Conservation (phyloP, 805 yeast species). For the Candida lessepsii region DNA sequence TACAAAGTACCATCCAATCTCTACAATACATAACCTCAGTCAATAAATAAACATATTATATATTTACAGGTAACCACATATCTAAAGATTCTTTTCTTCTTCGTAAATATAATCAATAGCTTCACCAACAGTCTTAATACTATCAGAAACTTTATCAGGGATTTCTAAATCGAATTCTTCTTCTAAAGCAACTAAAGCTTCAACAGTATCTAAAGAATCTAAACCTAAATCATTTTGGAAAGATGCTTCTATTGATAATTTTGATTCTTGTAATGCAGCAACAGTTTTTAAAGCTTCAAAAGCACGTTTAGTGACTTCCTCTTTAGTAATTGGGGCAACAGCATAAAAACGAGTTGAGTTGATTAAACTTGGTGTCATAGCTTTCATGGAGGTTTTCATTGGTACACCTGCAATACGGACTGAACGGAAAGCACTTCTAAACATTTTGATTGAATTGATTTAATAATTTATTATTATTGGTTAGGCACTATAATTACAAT, state of each 20-base stretch:
- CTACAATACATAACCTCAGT: no score
- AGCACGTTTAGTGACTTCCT: constrained; percentile 81
- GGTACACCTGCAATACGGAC: constrained; percentile 16
- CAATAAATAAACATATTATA: constrained; percentile 5
- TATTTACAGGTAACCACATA: constrained; percentile 3
- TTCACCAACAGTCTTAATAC: constrained; percentile 89
- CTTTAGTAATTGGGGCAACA: constrained; percentile 64
- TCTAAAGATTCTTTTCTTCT: constrained; percentile 48
- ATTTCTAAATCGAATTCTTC: constrained; percentile 81
- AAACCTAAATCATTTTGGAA: constrained; percentile 76
- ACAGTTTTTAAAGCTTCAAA: constrained; percentile 69
- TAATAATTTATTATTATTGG: constrained; percentile 3
- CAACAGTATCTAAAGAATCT: constrained; percentile 93
- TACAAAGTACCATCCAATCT: no score
- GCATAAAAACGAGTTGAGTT: constrained; percentile 52
- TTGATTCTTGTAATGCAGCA: constrained; percentile 46
- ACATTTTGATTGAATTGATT: constrained; percentile 34
- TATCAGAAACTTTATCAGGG: constrained; percentile 90
- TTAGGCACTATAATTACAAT: no score
- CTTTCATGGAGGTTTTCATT: constrained; percentile 23
- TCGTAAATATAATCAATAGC: constrained; percentile 83
- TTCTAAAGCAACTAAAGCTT: constrained; percentile 93
- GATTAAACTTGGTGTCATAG: constrained; percentile 23
- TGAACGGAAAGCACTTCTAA: constrained; percentile 52
- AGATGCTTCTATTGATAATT: constrained; percentile 45